phyloP scores from a whole-genome alignment of 2,329 filamentous ascomycete species.

The Aureobasidium uvarum region DNA sequence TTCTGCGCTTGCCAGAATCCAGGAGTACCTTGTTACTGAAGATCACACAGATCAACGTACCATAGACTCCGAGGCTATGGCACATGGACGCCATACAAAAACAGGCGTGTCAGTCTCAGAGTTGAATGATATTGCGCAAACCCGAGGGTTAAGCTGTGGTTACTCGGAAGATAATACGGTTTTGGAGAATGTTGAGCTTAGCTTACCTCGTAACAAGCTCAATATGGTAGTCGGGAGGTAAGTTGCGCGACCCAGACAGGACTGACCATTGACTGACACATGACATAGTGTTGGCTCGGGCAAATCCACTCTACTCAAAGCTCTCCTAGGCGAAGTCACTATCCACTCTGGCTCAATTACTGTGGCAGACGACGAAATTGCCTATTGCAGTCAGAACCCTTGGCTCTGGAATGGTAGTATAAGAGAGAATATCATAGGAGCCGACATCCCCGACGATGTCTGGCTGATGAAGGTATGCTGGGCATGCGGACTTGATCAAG shows the following conservation, averaged over 20 bases:
- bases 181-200: slow-evolving; percentile 24
- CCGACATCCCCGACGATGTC: slow-evolving; percentile 65
- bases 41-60: slow-evolving; percentile 25
- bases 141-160: slow-evolving; percentile 17
- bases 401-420: slow-evolving; percentile 85
- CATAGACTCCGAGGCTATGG: slow-evolving; percentile 11
- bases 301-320: slow-evolving; percentile 30
- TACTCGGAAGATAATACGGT: slow-evolving; percentile 25
- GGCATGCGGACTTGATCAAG: slow-evolving; percentile 71
- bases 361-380: slow-evolving; percentile 26
- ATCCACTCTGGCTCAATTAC: slow-evolving; percentile 23
- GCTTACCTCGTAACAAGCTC: slow-evolving; percentile 26
- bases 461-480: slow-evolving; percentile 69
- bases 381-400: slow-evolving; percentile 31
- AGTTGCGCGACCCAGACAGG: not conserved
- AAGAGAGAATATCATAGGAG: slow-evolving; percentile 75
- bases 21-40: slow-evolving; percentile 29
- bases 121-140: not conserved
- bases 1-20: slow-evolving; percentile 33
- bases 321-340: slow-evolving; percentile 28
- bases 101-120: slow-evolving; percentile 9
- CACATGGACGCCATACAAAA: not conserved
- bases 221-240: slow-evolving; percentile 31
- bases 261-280: not conserved
- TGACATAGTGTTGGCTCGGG: slow-evolving; percentile 29